These are phyloP conservation scores for Caryopteris hybrid DNA, from an alignment of 305 asterid genomes.

Conservation along the genomic window DNA sequence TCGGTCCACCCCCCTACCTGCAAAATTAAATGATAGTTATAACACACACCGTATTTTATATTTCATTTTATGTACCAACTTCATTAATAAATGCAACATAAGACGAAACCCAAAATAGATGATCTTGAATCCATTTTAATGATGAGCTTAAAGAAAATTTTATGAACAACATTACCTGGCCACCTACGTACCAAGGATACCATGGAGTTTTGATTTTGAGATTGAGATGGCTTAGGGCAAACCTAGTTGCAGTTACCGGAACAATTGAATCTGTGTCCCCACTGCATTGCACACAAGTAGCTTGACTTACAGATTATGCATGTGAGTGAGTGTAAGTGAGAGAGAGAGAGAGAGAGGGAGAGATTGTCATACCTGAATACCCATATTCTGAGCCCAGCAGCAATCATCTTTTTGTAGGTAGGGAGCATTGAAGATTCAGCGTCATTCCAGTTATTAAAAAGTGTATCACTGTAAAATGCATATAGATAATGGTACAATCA, in stretches of 20 bases:
- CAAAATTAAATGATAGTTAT: no score
- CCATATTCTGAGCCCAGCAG: constrained; percentile 77
- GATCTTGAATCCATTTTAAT: no score
- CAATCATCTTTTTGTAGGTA: constrained; percentile 54
- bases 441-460: constrained; percentile 71
- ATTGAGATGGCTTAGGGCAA: constrained; percentile 61
- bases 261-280: constrained; percentile 89
- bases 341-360: no score
- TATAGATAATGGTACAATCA: background rate
- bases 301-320: background rate
- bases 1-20: constrained; percentile 97
- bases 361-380: constrained; percentile 60
- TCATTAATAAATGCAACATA: no score
- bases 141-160: no score
- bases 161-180: constrained; percentile 46
- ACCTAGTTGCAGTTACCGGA: constrained; percentile 87
- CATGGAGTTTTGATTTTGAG: constrained; percentile 63
- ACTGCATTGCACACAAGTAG: constrained; percentile 32
- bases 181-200: constrained; percentile 85
- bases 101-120: no score
- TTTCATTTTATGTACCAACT: no score
- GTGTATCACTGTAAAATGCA: constrained; percentile 45
- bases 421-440: constrained; percentile 62
- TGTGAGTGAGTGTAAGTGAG: no score
- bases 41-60: no score